Conservation (phyloP, 306 rosid genomes). For the Malus sieversii region DNA sequence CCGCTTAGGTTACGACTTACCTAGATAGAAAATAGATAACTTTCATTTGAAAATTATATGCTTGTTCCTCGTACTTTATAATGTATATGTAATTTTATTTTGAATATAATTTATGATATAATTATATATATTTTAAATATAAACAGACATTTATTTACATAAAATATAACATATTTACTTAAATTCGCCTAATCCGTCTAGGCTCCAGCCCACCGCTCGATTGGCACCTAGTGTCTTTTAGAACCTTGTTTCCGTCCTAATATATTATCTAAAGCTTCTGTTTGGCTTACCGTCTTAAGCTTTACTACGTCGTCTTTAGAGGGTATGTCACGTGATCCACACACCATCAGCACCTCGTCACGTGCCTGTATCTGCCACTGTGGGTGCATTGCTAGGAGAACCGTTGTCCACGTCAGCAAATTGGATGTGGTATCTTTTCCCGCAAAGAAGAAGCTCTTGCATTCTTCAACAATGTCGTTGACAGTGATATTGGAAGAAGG, state of each 20-base stretch:
- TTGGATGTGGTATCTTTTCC: conserved; percentile 99
- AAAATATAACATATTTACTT: no score
- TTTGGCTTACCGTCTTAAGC: conserved; percentile 87
- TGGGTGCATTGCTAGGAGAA: conserved; percentile 94
- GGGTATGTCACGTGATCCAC: conserved; percentile 86
- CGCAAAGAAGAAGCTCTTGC: conserved; percentile 97
- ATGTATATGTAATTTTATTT: no score
- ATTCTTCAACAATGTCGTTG: conserved; percentile 88
- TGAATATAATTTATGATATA: no score
- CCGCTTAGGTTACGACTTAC: no score
- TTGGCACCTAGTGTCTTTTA: no score
- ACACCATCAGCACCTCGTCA: conserved; percentile 68
- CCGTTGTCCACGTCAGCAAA: conserved; percentile 95
- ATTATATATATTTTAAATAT: no score
- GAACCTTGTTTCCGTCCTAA: no score
- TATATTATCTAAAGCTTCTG: not conserved
- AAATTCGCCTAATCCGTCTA: no score
- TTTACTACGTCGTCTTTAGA: conserved; percentile 61
- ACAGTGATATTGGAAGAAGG: conserved; percentile 37
- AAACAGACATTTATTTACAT: no score
- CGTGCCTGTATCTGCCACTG: conserved; percentile 94
- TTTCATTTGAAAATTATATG: no score
- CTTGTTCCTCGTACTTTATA: no score
- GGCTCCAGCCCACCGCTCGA: accelerated
- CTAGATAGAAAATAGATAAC: no score